A percentile compares a stretch with the other conserved stretches of the same genome.
These are phyloP conservation scores for Trametes villosa DNA, from an alignment of 768 basidiomycete genomes.

Conservation along the genomic window DNA sequence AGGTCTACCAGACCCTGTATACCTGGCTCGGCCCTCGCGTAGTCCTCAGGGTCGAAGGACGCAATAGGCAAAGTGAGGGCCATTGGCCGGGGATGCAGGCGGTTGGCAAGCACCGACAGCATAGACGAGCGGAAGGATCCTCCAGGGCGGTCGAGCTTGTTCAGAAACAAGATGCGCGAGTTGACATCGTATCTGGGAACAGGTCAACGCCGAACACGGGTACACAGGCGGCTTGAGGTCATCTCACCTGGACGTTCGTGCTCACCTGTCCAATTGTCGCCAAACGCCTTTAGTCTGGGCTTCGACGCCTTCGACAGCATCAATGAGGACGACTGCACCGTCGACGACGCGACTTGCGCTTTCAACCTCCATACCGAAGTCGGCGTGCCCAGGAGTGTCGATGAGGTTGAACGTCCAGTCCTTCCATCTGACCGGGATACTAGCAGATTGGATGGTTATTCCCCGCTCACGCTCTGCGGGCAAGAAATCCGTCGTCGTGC, in stretches of 20 bases:
- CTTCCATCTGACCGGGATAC: conserved; percentile 87
- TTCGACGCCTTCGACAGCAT: conserved; percentile 91
- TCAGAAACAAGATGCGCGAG: conserved; percentile 80
- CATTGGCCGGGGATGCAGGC: conserved; percentile 76
- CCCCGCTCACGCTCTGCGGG: conserved; percentile 90
- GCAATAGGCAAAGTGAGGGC: conserved; percentile 74
- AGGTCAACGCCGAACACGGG: conserved; percentile 5
- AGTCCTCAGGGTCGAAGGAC: conserved; percentile 70
- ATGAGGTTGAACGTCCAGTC: conserved; percentile 86
- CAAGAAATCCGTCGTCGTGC: conserved; percentile 88
- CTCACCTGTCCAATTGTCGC: conserved; percentile 83
- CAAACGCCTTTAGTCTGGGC: conserved; percentile 90
- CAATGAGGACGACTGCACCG: conserved; percentile 85
- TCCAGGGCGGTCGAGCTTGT: conserved; percentile 88
- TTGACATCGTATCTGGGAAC: conserved; percentile 71
- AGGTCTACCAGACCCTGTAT: conserved; percentile 85
- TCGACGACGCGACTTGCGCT: conserved; percentile 90
- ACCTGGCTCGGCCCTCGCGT: conserved; percentile 76
- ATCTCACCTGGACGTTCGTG: conserved; percentile 41
- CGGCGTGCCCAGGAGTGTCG: conserved; percentile 91
- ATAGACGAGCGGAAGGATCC: conserved; percentile 77
- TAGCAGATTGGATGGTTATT: conserved; percentile 91
- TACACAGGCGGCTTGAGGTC: background rate
- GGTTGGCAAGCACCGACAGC: conserved; percentile 71
- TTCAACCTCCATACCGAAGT: conserved; percentile 97